Base-by-base conservation (phyloP, 2,329 filamentous ascomycete species). In the Ophiostoma sp. region DNA sequence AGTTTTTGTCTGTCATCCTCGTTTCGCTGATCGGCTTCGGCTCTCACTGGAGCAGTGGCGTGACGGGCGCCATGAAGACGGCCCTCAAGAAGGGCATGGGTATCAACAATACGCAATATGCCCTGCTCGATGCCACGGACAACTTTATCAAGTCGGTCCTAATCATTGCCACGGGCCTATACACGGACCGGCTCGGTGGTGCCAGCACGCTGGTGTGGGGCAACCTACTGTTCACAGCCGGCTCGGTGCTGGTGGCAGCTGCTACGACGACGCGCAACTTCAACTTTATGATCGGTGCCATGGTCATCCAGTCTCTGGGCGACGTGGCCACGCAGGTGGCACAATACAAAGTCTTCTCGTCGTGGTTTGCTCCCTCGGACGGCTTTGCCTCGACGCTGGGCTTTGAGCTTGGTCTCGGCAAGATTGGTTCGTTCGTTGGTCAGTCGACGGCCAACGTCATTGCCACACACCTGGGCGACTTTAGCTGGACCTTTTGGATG, bases 261-360 rank as follows among this genome's bases (percentile, higher is more conserved):
- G 87, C 89, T 0, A 85, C 88, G 0, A 86, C 85, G 0, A 82
- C 86, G 2, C 86, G 88, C 5, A 87, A 83, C 42, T 91, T 87
- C 79, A 84, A 84, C 22, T 87, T 90, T 78, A 90, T 91, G 88
- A 85, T 91, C 50, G 84, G 83, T 19, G 89, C 88, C 1, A 80
- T 85, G 48, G 81, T 91, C 1, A 80, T 91, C 15, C 83, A 87
- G 36, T 85, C 88, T 0, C 79, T 91, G 0, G 89, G 89, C n/a
- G 89, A 90, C 74, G 88, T 90, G 25, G 87, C 89, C 0, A 91
- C 89, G 0, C 88, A 91, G 76, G 84, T 90, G 39, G 89, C 89
- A 0, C 88, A 90, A 78, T 91, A 90, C 78, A 89, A 90, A 74
- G 86, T 91, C 75, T 91, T 91, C 76, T 89, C 87, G 0, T 89